Evolutionary conservation across 768 basidiomycete species (phyloP).

Genomic region (Chiua virens): DNA sequence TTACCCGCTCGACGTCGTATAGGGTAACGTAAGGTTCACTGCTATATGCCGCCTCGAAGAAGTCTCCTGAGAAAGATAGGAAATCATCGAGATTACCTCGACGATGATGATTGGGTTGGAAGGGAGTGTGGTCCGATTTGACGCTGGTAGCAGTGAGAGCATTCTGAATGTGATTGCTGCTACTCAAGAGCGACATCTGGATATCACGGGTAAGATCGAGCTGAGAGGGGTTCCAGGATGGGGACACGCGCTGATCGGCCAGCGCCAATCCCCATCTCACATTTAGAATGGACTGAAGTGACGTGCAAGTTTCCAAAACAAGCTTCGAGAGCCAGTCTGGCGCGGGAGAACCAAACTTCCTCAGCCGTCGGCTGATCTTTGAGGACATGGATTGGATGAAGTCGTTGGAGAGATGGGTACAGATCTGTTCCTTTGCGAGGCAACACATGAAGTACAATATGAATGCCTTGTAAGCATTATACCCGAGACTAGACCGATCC

Average conservation of each 20-base stretch:
- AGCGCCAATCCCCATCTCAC: conserved; percentile 36
- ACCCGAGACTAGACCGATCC: conserved; percentile 4
- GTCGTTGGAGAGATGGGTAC: conserved; percentile 20
- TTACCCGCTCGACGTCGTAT: conserved; percentile 38
- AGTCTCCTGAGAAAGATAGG: conserved; percentile 8
- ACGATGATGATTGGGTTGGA: background rate
- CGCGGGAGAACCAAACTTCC: conserved; percentile 24
- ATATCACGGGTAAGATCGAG: conserved; percentile 33
- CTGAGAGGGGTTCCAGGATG: conserved; percentile 30
- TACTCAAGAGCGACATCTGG: conserved; percentile 32
- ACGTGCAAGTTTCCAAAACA: conserved; percentile 35
- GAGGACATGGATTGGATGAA: conserved; percentile 28
- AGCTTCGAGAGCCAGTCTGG: conserved; percentile 36
- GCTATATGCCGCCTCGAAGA: conserved; percentile 13
- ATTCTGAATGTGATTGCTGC: conserved; percentile 27
- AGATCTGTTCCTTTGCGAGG: conserved; percentile 22
- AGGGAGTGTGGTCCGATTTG: conserved; percentile 2
- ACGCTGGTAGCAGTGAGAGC: conserved; percentile 3
- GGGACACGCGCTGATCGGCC: conserved; percentile 19
- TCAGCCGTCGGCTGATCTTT: conserved; percentile 27
- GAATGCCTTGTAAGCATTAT: conserved; percentile 45
- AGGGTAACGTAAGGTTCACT: conserved; percentile 22
- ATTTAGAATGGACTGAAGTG: conserved; percentile 23
- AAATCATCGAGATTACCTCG: conserved; percentile 20
- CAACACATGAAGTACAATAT: conserved; percentile 41